Percentiles rank a stretch among this genome's conserved stretches.
Conservation (phyloP, 1,284 basidiomycete species). For the Caloboletus firmus region DNA sequence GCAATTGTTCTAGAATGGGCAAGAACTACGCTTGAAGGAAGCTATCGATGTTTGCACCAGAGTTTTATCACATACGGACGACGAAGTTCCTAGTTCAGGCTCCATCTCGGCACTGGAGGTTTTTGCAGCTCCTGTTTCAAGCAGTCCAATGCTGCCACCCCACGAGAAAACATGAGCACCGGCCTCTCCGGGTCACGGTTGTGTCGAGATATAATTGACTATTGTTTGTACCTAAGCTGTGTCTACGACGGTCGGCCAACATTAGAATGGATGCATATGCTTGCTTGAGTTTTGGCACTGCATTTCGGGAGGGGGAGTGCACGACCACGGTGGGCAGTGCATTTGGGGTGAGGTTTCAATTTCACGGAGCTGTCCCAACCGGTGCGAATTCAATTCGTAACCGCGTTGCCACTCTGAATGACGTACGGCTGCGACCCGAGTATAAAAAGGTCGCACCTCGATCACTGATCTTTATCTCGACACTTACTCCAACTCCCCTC, state of each 20-base stretch:
- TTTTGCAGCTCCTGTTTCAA: too few relatives aligned
- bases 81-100: too few relatives aligned
- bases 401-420: background rate
- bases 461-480: constrained; percentile 17
- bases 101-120: too few relatives aligned
- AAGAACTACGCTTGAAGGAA: too few relatives aligned
- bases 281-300: background rate
- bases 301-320: background rate
- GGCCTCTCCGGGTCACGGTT: too few relatives aligned
- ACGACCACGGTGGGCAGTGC: background rate
- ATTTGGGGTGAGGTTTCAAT: background rate
- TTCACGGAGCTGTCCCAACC: constrained; percentile 4
- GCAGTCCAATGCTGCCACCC: too few relatives aligned
- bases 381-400: background rate
- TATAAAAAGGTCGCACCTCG: constrained; percentile 17
- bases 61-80: background rate
- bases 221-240: too few relatives aligned
- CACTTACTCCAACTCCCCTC: background rate
- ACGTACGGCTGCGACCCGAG: background rate
- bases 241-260: too few relatives aligned
- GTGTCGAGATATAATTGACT: too few relatives aligned
- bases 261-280: too few relatives aligned
- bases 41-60: background rate
- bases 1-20: background rate
- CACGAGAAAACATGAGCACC: too few relatives aligned